Percentiles rank a stretch among this genome's conserved stretches.
These are phyloP conservation scores for Aspergillus persii DNA, from an alignment of 2,329 filamentous ascomycete genomes.

Conservation along the genomic window DNA sequence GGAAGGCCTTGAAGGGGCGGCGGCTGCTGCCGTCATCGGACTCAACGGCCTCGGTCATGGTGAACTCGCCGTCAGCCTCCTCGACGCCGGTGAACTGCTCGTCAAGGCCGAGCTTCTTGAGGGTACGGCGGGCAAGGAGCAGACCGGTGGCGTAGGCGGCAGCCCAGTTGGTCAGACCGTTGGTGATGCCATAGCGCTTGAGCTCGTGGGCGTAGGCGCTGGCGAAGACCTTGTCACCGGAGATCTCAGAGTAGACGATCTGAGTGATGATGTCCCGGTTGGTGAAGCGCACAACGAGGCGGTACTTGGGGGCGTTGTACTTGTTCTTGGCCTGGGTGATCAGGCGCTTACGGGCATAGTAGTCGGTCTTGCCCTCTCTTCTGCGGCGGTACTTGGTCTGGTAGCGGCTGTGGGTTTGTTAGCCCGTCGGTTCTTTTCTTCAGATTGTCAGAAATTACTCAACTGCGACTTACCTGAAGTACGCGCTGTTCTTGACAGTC, in stretches of 20 bases:
- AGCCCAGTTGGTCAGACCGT: slow-evolving; percentile 99
- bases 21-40: slow-evolving; percentile 74
- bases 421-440: slow-evolving; percentile 11
- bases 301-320: slow-evolving; percentile 99
- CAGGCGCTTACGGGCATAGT: slow-evolving; percentile 99
- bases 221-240: slow-evolving; percentile 93
- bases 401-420: slow-evolving; percentile 69
- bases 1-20: slow-evolving; percentile 98
- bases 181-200: slow-evolving; percentile 92
- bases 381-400: slow-evolving; percentile 99
- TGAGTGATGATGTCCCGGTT: slow-evolving; percentile 99
- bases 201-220: slow-evolving; percentile 97
- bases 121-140: slow-evolving; percentile 90
- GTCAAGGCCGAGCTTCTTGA: slow-evolving; percentile 95
- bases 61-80: slow-evolving; percentile 95
- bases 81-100: slow-evolving; percentile 93
- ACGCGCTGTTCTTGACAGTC: slow-evolving; percentile 94
- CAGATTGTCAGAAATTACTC: neutral
- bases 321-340: slow-evolving; percentile 99
- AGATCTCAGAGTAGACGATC: slow-evolving; percentile 94
- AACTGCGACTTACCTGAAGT: slow-evolving; percentile 79
- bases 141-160: slow-evolving; percentile 96
- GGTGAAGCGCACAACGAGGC: slow-evolving; percentile 98
- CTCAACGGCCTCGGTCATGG: slow-evolving; percentile 90
- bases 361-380: slow-evolving; percentile 96